Base-by-base conservation (phyloP, 2,329 filamentous ascomycete species). In the Colletotrichum sp. region DNA sequence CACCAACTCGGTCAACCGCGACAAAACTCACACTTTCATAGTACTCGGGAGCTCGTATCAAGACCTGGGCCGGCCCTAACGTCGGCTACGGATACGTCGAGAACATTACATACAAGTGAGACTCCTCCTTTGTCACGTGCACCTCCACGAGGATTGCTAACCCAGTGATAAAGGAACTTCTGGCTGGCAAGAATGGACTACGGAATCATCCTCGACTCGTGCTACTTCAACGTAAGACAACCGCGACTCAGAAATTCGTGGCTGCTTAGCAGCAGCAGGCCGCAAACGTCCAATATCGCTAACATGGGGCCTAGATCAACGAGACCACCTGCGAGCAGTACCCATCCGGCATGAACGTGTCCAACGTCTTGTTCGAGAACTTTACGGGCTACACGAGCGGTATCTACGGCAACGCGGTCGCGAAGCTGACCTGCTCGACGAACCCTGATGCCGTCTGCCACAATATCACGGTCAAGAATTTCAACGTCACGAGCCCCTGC, bases 51-150 rank as follows among this genome's bases (percentile, higher is more conserved):
- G 90, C 90, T 1, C 87, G 91, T 6, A 87, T 93, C 60, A 93
- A 93, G 84, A 87, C 88, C 4, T 93, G 91, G 91, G 91, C 91
- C 0, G 91, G 91, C 0, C 83, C 86, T 3, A 83, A 88, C 60
- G 88, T 89, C 1, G 91, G 91, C 3, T 92, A 91, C 75, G 91
- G 91, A 10, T 92, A 89, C 71, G 90, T 93, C 77, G 87, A 90
- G 78, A 93, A 93, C 80, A 86, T 93, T 64, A 93, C 91, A 3
- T 93, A 92, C 87, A 77, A 77, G 72, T 77, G 13, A 69, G 69
- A 13, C 24, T 2, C 36, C 55, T 59, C 8, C 18, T 36, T 64
- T 28, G 32, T 24, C 10, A 8, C n/a, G 9, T 9, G 2, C 18
- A 64, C n/a, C 36, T 24, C 16, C 7, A 8, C 5, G n/a, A 49